These are phyloP conservation scores for Dipodascus geniculatus DNA, from an alignment of 805 yeast genomes.

Conservation along the genomic window DNA sequence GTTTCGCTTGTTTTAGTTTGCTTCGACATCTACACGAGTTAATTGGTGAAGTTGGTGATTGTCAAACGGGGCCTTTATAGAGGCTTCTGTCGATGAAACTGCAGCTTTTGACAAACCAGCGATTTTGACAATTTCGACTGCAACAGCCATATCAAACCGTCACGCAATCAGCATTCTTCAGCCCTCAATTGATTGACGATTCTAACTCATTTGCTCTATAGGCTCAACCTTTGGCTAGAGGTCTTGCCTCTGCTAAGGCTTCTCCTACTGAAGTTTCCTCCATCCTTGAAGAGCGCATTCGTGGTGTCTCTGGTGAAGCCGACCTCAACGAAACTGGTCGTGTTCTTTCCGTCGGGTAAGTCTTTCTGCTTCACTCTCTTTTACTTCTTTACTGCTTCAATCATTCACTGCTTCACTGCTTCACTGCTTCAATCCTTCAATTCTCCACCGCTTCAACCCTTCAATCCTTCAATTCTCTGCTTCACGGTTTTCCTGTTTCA, in stretches of 20 bases:
- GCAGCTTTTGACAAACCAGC: not conserved
- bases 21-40: too few species aligned
- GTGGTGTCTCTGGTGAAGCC: constrained; percentile 97
- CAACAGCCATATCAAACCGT: not conserved
- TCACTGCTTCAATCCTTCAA: not conserved
- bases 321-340: constrained; percentile 98
- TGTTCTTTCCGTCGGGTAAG: constrained; percentile 93
- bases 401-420: too few species aligned
- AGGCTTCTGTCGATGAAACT: too few species aligned
- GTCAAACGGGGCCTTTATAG: too few species aligned
- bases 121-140: not conserved
- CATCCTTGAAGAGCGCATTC: constrained; percentile 96
- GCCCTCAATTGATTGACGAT: not conserved
- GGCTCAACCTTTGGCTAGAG: constrained; percentile 46
- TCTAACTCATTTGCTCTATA: not conserved
- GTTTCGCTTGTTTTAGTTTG: not conserved
- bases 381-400: not conserved
- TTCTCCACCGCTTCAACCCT: not conserved
- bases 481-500: too few species aligned
- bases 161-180: not conserved
- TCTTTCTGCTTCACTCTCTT: constrained; percentile 17
- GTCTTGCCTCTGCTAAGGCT: constrained; percentile 87
- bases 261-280: constrained; percentile 99
- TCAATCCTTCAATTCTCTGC: constrained; percentile 3
- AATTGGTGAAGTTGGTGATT: too few species aligned